A percentile compares a stretch with the other conserved stretches of the same genome.
These are phyloP conservation scores for Cryptococcus depauperatus DNA, from an alignment of 1,284 basidiomycete species.

Conservation along the genomic window DNA sequence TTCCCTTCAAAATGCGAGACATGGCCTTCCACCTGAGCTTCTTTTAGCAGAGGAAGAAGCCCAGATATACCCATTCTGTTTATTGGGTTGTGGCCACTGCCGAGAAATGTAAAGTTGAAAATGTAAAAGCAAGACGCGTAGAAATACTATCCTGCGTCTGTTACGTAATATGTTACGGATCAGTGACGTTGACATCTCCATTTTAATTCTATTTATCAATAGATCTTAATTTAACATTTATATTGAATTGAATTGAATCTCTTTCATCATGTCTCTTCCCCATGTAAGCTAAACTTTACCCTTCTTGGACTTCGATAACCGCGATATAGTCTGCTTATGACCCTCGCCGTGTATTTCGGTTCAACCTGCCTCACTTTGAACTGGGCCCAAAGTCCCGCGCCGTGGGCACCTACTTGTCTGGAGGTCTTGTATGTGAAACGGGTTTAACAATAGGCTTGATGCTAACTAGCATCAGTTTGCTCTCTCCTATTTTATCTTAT, in stretches of 20 bases:
- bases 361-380: slow-evolving; percentile 46
- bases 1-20: slow-evolving; percentile 74
- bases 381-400: slow-evolving; percentile 52
- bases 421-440: slow-evolving; percentile 64
- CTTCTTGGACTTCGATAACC: neutral
- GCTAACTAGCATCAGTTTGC: slow-evolving; percentile 59
- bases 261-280: slow-evolving; percentile 22
- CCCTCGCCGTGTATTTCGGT: slow-evolving; percentile 68
- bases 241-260: neutral
- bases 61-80: slow-evolving; percentile 79
- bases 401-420: slow-evolving; percentile 82
- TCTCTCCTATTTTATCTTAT: slow-evolving; percentile 87
- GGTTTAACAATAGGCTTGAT: neutral
- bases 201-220: neutral
- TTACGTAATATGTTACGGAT: neutral
- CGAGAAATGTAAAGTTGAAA: neutral
- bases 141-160: neutral
- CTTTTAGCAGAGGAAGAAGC: slow-evolving; percentile 84
- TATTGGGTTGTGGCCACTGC: too few species aligned
- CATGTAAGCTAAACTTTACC: slow-evolving; percentile 10
- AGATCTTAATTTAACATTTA: neutral
- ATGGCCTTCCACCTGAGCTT: slow-evolving; percentile 69
- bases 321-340: slow-evolving; percentile 60
- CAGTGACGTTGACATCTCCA: neutral
- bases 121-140: slow-evolving; percentile 1